Conservation (phyloP, 2,329 filamentous ascomycete genomes). For the Calycina herbarum region DNA sequence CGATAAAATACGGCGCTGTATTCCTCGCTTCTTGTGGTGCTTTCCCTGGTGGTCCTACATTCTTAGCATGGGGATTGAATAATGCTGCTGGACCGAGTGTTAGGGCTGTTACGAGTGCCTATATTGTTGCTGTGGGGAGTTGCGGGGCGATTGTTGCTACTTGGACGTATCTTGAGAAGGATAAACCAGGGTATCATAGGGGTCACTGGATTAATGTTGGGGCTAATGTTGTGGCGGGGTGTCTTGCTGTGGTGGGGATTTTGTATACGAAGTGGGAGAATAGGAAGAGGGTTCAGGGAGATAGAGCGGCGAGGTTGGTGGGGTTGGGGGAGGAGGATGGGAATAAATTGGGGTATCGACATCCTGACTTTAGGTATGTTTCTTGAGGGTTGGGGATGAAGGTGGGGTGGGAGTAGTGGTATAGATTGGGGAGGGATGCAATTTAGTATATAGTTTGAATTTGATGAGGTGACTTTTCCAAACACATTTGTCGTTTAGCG, state of each 20-base stretch:
- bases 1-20: constrained; percentile 43
- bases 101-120: constrained; percentile 35
- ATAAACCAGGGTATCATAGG: constrained; percentile 38
- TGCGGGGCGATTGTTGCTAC: constrained; percentile 47
- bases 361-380: constrained; percentile 49
- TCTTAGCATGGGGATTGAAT: constrained; percentile 48
- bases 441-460: too few species aligned
- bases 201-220: constrained; percentile 47
- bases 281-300: constrained; percentile 40
- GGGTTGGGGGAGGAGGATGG: constrained; percentile 43
- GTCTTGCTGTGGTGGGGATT: constrained; percentile 42
- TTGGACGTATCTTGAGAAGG: constrained; percentile 44
- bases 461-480: too few species aligned
- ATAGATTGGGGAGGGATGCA: neutral
- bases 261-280: constrained; percentile 48
- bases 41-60: constrained; percentile 47
- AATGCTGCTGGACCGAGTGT: constrained; percentile 47
- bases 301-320: constrained; percentile 42
- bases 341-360: constrained; percentile 44
- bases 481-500: too few species aligned
- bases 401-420: neutral
- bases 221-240: constrained; percentile 40
- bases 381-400: constrained; percentile 7
- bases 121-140: constrained; percentile 42
- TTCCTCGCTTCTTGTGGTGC: constrained; percentile 46